These are phyloP conservation scores for Talaromyces proteolyticus DNA, from an alignment of 495 filamentous ascomycete species.

Conservation along the genomic window DNA sequence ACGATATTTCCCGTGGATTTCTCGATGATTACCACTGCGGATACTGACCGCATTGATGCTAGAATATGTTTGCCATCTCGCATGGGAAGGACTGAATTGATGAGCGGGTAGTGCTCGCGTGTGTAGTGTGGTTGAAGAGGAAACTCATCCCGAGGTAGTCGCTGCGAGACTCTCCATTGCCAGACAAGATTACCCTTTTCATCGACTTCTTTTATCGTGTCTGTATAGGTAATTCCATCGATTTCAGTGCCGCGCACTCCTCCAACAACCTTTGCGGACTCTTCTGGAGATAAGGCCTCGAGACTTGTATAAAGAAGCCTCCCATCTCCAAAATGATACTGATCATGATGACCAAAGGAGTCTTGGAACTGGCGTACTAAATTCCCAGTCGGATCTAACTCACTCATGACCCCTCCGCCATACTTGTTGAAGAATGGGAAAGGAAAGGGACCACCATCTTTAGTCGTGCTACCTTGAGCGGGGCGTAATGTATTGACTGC, in stretches of 20 bases:
- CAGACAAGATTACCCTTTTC: slow-evolving; percentile 25
- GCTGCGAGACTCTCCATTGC: slow-evolving; percentile 37
- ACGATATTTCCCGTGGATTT: slow-evolving; percentile 29
- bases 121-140: slow-evolving; percentile 32
- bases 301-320: slow-evolving; percentile 36
- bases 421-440: slow-evolving; percentile 44
- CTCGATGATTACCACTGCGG: slow-evolving; percentile 35
- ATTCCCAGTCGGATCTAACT: slow-evolving; percentile 28
- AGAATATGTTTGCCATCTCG: slow-evolving; percentile 32
- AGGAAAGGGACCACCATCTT: slow-evolving; percentile 21
- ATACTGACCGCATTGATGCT: slow-evolving; percentile 33
- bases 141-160: slow-evolving; percentile 26
- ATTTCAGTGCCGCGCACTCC: slow-evolving; percentile 35
- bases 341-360: slow-evolving; percentile 39
- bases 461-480: neutral
- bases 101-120: slow-evolving; percentile 40
- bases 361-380: slow-evolving; percentile 32
- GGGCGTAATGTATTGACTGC: slow-evolving; percentile 40
- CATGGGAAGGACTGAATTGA: slow-evolving; percentile 32
- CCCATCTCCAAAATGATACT: slow-evolving; percentile 38
- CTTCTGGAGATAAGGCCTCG: slow-evolving; percentile 26
- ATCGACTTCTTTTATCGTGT: slow-evolving; percentile 40
- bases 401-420: slow-evolving; percentile 36
- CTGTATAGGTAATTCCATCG: slow-evolving; percentile 30
- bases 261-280: slow-evolving; percentile 27